phyloP scores from a whole-genome alignment of 345 rosid species.

The Sonneratia alba region DNA sequence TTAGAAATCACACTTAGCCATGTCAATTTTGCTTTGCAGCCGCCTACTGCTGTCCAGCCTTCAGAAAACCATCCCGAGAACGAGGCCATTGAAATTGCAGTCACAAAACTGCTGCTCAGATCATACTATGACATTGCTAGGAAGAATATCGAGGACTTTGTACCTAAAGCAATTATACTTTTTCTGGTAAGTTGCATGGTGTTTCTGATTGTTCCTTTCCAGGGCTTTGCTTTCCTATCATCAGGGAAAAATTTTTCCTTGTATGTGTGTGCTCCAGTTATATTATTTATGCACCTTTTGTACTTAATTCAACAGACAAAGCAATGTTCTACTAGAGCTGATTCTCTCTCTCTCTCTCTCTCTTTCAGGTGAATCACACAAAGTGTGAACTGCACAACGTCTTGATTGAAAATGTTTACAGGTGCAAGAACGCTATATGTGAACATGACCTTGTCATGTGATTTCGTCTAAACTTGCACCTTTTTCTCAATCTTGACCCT shows the following conservation, averaged over 20 bases:
- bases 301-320: background rate
- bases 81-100: conserved; percentile 63
- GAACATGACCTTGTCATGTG: background rate
- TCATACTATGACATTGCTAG: conserved; percentile 95
- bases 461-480: background rate
- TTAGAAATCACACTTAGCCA: background rate
- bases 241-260: background rate
- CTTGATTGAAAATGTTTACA: conserved; percentile 90
- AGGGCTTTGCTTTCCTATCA: background rate
- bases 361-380: conserved; percentile 77
- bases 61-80: conserved; percentile 79
- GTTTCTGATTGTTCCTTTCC: background rate
- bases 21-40: conserved; percentile 28
- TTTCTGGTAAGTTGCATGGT: conserved; percentile 53
- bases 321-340: background rate
- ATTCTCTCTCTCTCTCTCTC: conserved; percentile 10
- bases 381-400: conserved; percentile 94
- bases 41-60: conserved; percentile 83
- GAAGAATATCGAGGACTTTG: conserved; percentile 76
- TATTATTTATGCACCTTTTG: background rate
- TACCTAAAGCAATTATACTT: conserved; percentile 98
- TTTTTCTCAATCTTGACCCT: background rate
- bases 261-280: background rate
- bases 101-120: conserved; percentile 69
- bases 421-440: conserved; percentile 18